Evolutionary conservation across 2,329 filamentous ascomycete species (phyloP).

Genomic region (Trichoderma koningii): DNA sequence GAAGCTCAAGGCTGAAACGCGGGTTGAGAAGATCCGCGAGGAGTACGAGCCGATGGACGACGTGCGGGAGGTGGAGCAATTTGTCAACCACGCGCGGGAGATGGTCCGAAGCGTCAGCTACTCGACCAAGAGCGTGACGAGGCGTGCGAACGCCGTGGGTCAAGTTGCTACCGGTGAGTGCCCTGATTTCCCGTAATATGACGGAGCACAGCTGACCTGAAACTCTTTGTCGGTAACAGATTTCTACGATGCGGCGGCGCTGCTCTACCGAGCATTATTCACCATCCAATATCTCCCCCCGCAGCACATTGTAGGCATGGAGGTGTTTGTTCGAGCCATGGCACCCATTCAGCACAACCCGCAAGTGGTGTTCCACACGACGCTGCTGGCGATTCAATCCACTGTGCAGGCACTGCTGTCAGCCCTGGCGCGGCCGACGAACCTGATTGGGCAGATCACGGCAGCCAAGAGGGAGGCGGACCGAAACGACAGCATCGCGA

Average conservation of each 20-base stretch:
- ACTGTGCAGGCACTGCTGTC: constrained; percentile 80
- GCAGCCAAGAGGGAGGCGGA: constrained; percentile 74
- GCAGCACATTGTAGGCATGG: constrained; percentile 68
- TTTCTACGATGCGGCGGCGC: constrained; percentile 64
- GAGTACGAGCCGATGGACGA: constrained; percentile 85
- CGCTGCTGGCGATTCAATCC: constrained; percentile 76
- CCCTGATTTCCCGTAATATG: not conserved
- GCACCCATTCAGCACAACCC: constrained; percentile 72
- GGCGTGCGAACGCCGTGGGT: constrained; percentile 73
- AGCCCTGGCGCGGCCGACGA: constrained; percentile 76
- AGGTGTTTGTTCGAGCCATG: constrained; percentile 68
- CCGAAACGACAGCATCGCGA: constrained; percentile 73
- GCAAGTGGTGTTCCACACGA: constrained; percentile 70
- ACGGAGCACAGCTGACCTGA: not conserved
- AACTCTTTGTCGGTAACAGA: constrained; percentile 48
- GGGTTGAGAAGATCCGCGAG: constrained; percentile 81
- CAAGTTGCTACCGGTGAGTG: constrained; percentile 62
- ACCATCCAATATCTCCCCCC: constrained; percentile 67
- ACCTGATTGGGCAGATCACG: constrained; percentile 76
- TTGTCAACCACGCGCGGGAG: constrained; percentile 87
- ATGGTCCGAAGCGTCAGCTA: constrained; percentile 84
- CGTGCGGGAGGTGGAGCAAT: constrained; percentile 86
- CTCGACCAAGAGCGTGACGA: constrained; percentile 78
- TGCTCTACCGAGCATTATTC: constrained; percentile 56
- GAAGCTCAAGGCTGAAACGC: constrained; percentile 78